phyloP scores from a whole-genome alignment of 495 filamentous ascomycete species.

The Penicillium atrosanguineum region DNA sequence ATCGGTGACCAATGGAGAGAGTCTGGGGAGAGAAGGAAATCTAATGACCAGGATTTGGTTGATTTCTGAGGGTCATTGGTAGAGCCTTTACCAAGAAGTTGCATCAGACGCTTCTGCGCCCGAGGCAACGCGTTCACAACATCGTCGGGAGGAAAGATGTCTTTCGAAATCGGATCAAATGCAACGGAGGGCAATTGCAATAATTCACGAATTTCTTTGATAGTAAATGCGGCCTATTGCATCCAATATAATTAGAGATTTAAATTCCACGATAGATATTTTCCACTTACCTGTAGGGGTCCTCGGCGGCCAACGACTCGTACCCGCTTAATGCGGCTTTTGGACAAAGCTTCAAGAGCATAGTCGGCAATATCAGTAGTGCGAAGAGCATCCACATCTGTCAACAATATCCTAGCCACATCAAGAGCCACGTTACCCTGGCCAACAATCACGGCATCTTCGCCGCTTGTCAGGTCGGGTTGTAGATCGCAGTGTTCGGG shows the following conservation, averaged over 20 bases:
- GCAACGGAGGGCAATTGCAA: slow-evolving; percentile 70
- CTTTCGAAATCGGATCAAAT: slow-evolving; percentile 65
- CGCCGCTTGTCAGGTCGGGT: slow-evolving; percentile 73
- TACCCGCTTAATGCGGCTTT: slow-evolving; percentile 75
- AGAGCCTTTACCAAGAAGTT: slow-evolving; percentile 75
- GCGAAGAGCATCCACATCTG: slow-evolving; percentile 64
- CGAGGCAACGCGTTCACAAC: slow-evolving; percentile 65
- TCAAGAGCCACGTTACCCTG: slow-evolving; percentile 96
- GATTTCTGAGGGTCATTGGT: slow-evolving; percentile 42
- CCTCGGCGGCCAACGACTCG: slow-evolving; percentile 84
- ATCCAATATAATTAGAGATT: background rate
- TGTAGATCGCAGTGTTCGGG: slow-evolving; percentile 76
- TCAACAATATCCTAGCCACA: slow-evolving; percentile 83
- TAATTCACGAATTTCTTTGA: slow-evolving; percentile 87
- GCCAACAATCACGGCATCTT: slow-evolving; percentile 85
- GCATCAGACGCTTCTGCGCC: slow-evolving; percentile 70
- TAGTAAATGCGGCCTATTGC: slow-evolving; percentile 79
- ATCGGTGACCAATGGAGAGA: slow-evolving; percentile 56
- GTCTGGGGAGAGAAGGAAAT: slow-evolving; percentile 76
- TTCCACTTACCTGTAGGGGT: slow-evolving; percentile 66
- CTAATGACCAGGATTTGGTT: slow-evolving; percentile 73
- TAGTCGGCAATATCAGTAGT: slow-evolving; percentile 86
- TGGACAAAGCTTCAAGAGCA: slow-evolving; percentile 69
- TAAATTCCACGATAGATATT: too few relatives aligned
- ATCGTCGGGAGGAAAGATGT: slow-evolving; percentile 57